These are phyloP conservation scores for Gryganskiella cystojenkinii DNA, from an alignment of 192 early-diverging fungal species.

Conservation along the genomic window DNA sequence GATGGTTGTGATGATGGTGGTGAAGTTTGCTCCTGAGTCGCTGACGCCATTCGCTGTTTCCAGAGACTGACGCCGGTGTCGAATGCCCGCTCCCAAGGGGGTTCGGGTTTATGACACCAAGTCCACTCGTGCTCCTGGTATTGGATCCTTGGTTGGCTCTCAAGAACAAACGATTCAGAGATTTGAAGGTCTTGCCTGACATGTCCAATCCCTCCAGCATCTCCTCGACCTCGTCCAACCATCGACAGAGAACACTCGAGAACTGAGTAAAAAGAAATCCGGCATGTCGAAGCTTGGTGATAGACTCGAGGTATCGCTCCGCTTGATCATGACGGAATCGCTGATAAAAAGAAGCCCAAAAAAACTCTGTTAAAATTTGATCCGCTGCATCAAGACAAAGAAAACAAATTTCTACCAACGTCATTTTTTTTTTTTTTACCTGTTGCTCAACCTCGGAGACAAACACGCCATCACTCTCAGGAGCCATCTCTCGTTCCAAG, in stretches of 20 bases:
- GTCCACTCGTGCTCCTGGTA: conserved; percentile 11
- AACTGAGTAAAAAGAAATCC: conserved; percentile 57
- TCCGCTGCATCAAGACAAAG: not conserved
- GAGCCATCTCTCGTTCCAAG: conserved; percentile 51
- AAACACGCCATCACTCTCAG: not conserved
- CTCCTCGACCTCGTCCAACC: conserved; percentile 55
- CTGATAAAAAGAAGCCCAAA: conserved; percentile 26
- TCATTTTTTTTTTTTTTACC: conserved; percentile 13
- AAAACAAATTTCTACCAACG: too few relatives aligned
- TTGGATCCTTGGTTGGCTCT: conserved; percentile 18
- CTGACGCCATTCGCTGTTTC: conserved; percentile 22
- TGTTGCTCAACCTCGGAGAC: conserved; percentile 7
- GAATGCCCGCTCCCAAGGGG: not conserved
- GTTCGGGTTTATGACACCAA: not conserved
- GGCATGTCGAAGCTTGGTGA: conserved; percentile 56
- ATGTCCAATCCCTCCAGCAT: conserved; percentile 34
- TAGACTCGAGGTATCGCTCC: conserved; percentile 54
- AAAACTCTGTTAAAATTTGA: not conserved
- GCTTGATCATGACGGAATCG: conserved; percentile 31
- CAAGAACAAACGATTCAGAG: conserved; percentile 25
- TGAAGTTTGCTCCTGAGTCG: conserved; percentile 23
- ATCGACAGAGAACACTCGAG: conserved; percentile 52
- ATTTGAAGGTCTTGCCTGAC: conserved; percentile 26
- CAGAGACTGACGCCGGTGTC: not conserved
- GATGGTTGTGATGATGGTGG: not conserved